Base-by-base conservation (phyloP, 805 yeast genomes). In the Cyberlindnera maritima region DNA sequence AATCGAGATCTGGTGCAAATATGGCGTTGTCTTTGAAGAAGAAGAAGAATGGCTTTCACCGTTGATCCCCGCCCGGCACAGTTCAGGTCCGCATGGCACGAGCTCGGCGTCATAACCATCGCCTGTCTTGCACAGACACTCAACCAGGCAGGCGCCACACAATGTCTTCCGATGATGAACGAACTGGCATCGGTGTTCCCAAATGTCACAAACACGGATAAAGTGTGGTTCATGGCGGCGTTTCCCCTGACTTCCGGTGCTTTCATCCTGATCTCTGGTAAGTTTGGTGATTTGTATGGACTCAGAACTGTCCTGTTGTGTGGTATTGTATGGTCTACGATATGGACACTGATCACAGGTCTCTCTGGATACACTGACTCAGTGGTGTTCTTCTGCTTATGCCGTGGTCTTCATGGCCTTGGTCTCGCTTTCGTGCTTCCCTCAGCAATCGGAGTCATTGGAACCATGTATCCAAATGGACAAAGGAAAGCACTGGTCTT, bases 201-300 rank as follows among this genome's bases (percentile, higher is more conserved):
- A 2, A 55, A 63, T 12, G 58, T 70, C 1, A 51, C 60, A 0
- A 41, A 47, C 9, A 52, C 54, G 4, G 67, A 69, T 37, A 70
- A 74, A 47, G 70, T 53, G 3, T 83, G 95, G 94, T 79, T 80
- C 59, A 74, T 81, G 71, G 89, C 90, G 2, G 76, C 88, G 0
- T 84, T 79, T 59, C 81, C 88, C 0, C 64, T 86, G 45, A 79
- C 88, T 0, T 79, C 84, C 3, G 92, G 92, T 12, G 83, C 94
- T 0, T 80, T 85, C 49, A 85, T 86, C 41, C 62, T 86, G 32
- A 68, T 81, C 6, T 75, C 85, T 29, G 94, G 94, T 10, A 72
- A 82, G 41, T 58, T 84, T 39, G 94, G 95, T 29, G 95, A 86
- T 57, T 66, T 85, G 13, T 79, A 77, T 54, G 94, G 94, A 0